Evolutionary conservation across 2,329 filamentous ascomycete genomes (phyloP).

Genomic region (Drechslera avenae): DNA sequence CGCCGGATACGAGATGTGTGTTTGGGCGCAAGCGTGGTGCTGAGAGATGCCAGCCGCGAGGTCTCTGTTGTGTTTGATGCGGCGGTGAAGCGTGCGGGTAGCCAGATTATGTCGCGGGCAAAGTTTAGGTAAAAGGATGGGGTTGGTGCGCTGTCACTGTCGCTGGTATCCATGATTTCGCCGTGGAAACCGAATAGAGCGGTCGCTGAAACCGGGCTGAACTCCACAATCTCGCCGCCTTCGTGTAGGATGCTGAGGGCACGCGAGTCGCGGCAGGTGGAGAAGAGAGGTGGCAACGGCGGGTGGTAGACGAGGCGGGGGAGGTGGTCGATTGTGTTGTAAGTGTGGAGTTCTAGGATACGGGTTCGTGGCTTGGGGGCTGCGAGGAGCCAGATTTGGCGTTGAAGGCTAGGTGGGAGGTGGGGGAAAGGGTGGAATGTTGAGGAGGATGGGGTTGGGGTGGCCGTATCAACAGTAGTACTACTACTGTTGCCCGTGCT

Average conservation of each 20-base stretch:
- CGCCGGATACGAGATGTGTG: neutral
- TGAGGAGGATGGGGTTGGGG: neutral
- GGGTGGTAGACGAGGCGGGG: slow-evolving; percentile 18
- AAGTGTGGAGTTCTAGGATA: slow-evolving; percentile 20
- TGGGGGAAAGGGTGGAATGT: slow-evolving; percentile 4
- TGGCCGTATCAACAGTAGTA: too few species aligned
- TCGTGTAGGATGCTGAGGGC: slow-evolving; percentile 11
- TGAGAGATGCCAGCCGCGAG: too few species aligned
- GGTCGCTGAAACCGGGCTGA: neutral
- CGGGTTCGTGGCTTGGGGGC: slow-evolving; percentile 14
- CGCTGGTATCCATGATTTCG: neutral
- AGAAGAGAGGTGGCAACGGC: slow-evolving; percentile 15
- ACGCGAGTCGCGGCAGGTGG: slow-evolving; percentile 10
- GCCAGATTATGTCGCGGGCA: slow-evolving; percentile 16
- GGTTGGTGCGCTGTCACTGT: too few species aligned
- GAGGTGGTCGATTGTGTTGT: slow-evolving; percentile 10
- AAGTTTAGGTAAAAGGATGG: slow-evolving; percentile 18
- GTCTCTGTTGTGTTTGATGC: too few species aligned
- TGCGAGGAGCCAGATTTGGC: slow-evolving; percentile 11
- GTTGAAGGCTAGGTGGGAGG: slow-evolving; percentile 4
- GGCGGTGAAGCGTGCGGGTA: slow-evolving; percentile 18
- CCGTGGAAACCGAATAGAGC: neutral
- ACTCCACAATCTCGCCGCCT: slow-evolving; percentile 11
- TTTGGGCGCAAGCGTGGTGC: neutral
- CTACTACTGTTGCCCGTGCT: too few species aligned